phyloP scores from a whole-genome alignment of 805 yeast genomes.

The Yarrowia sp. region DNA sequence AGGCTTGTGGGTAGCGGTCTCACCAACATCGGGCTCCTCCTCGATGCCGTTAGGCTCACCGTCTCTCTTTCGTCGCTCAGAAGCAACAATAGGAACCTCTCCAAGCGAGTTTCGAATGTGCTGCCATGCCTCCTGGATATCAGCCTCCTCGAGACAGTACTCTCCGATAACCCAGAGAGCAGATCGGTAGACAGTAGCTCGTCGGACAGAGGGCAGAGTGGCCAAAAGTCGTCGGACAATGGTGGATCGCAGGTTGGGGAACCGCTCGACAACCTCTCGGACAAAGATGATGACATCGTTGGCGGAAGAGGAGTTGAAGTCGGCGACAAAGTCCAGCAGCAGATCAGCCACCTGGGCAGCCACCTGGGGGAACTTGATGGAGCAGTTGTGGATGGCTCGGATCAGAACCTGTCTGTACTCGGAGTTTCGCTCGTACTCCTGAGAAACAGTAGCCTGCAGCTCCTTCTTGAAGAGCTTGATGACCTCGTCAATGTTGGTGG shows the following conservation, averaged over 20 bases:
- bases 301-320: conserved; percentile 80
- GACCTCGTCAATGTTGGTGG: conserved; percentile 91
- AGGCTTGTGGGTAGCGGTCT: conserved; percentile 36
- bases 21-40: conserved; percentile 40
- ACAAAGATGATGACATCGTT: conserved; percentile 86
- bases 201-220: conserved; percentile 63
- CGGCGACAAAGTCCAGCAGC: conserved; percentile 79
- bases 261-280: conserved; percentile 90
- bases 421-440: conserved; percentile 70
- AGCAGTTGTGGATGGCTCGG: conserved; percentile 82
- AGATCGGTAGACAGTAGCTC: conserved; percentile 90
- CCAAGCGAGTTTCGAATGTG: conserved; percentile 80
- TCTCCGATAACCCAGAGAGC: conserved; percentile 97
- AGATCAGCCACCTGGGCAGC: conserved; percentile 88
- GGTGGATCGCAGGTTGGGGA: conserved; percentile 68
- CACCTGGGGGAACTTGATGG: conserved; percentile 82
- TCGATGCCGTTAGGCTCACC: conserved; percentile 37
- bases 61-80: conserved; percentile 51
- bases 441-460: conserved; percentile 64
- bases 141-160: conserved; percentile 65
- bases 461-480: conserved; percentile 90
- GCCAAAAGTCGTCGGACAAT: conserved; percentile 61
- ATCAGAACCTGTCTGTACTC: conserved; percentile 89
- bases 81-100: conserved; percentile 81
- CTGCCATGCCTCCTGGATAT: conserved; percentile 82